Evolutionary conservation across 192 early-diverging fungal species (phyloP).

Genomic region (Backusella circina): DNA sequence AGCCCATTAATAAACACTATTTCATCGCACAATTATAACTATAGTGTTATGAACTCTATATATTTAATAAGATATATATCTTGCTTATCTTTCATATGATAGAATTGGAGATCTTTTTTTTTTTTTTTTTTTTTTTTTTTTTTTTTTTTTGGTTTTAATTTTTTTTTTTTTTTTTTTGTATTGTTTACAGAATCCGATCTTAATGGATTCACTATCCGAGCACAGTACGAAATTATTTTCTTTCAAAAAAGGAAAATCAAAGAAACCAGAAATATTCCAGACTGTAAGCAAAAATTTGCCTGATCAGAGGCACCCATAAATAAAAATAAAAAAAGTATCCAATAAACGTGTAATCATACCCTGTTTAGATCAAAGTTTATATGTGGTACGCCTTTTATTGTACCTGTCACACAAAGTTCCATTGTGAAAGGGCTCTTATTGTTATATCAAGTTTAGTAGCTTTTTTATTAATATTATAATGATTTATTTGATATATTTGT

Average conservation of each 20-base stretch:
- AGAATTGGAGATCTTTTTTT: background rate
- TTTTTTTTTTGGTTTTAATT: too few species aligned
- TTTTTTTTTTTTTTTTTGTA: too few species aligned
- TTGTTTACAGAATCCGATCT: background rate
- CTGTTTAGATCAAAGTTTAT: background rate
- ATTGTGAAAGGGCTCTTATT: slow-evolving; percentile 1
- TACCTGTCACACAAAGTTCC: background rate
- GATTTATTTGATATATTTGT: background rate
- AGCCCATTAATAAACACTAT: too few species aligned
- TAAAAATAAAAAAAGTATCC: background rate
- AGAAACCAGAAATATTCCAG: background rate
- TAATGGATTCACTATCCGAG: background rate
- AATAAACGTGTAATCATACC: background rate
- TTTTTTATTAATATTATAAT: background rate
- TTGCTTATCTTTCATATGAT: background rate
- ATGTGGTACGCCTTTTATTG: background rate
- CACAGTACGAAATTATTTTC: background rate
- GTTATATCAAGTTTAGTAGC: background rate
- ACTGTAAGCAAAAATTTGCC: background rate
- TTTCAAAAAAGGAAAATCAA: background rate
- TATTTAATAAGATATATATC: background rate
- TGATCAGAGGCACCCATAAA: background rate
- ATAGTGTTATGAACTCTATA: background rate
- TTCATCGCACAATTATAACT: too few species aligned
- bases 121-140: background rate